A percentile compares a stretch with the other conserved stretches of the same genome.
phyloP scores from a whole-genome alignment of 1,284 basidiomycete species.

The Puccinia polysora region DNA sequence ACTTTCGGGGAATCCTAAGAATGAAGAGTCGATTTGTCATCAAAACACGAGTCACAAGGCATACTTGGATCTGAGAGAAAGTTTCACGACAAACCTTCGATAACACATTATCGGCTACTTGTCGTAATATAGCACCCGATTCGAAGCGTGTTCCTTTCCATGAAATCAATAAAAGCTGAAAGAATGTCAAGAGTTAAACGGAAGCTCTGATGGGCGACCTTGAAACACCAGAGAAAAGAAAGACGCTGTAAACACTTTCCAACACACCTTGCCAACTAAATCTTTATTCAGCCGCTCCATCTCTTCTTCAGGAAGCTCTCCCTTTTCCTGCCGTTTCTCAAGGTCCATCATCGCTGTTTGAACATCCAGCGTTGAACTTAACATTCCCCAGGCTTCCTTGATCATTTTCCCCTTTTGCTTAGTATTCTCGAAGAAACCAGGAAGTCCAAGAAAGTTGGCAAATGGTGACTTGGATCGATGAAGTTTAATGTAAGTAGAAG shows the following conservation, averaged over 20 bases:
- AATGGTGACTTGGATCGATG: conserved; percentile 55
- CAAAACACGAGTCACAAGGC: neutral
- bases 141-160: conserved; percentile 92
- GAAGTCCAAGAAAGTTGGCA: conserved; percentile 75
- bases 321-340: conserved; percentile 59
- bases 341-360: conserved; percentile 69
- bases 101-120: conserved; percentile 45
- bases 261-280: conserved; percentile 76
- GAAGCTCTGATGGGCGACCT: neutral
- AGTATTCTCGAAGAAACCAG: conserved; percentile 85
- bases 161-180: conserved; percentile 79
- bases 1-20: conserved; percentile 60
- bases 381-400: conserved; percentile 89
- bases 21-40: neutral
- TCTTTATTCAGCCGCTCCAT: conserved; percentile 79
- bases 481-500: conserved; percentile 78
- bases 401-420: conserved; percentile 74
- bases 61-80: neutral
- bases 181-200: neutral
- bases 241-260: neutral
- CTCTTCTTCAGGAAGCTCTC: conserved; percentile 59
- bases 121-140: conserved; percentile 56
- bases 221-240: neutral
- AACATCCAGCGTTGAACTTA: conserved; percentile 70
- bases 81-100: conserved; percentile 13